phyloP scores from a whole-genome alignment of 2,329 filamentous ascomycete species.

The Hansfordia pulvinata region DNA sequence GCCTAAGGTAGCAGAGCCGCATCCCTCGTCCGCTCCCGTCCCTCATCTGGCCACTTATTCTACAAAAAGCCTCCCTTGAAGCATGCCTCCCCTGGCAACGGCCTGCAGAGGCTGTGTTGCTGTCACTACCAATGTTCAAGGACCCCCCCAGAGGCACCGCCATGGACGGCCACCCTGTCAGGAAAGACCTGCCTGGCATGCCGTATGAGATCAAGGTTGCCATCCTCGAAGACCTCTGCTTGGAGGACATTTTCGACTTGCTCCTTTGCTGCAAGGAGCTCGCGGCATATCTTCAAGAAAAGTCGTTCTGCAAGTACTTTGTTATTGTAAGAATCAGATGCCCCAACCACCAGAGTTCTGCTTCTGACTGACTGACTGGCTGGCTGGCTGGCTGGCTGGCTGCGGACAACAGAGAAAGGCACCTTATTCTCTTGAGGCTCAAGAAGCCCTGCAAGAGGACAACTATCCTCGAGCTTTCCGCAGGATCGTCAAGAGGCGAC shows the following conservation, averaged over 20 bases:
- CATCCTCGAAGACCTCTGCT: constrained; percentile 37
- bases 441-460: constrained; percentile 14
- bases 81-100: too few relatives aligned
- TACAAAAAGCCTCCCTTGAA: too few relatives aligned
- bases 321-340: constrained; percentile 34
- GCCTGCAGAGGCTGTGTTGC: too few relatives aligned
- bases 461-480: constrained; percentile 39
- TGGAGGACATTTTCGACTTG: constrained; percentile 45
- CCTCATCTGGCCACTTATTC: too few relatives aligned
- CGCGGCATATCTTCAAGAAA: constrained; percentile 33
- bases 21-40: too few relatives aligned
- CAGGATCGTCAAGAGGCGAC: constrained; percentile 44
- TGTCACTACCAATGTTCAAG: too few relatives aligned
- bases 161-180: constrained; percentile 4
- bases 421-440: constrained; percentile 16
- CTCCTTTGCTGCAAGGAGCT: constrained; percentile 38
- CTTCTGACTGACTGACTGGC: constrained; percentile 10
- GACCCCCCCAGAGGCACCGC: not conserved
- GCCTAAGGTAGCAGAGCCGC: too few relatives aligned
- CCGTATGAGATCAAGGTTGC: constrained; percentile 54
- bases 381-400: constrained; percentile 9
- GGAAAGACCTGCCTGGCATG: constrained; percentile 21
- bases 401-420: constrained; percentile 23
- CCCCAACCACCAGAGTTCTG: constrained; percentile 2
- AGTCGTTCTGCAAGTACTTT: constrained; percentile 40